Conservation (phyloP, 2,329 filamentous ascomycete genomes). For the Talaromyces sp. region DNA sequence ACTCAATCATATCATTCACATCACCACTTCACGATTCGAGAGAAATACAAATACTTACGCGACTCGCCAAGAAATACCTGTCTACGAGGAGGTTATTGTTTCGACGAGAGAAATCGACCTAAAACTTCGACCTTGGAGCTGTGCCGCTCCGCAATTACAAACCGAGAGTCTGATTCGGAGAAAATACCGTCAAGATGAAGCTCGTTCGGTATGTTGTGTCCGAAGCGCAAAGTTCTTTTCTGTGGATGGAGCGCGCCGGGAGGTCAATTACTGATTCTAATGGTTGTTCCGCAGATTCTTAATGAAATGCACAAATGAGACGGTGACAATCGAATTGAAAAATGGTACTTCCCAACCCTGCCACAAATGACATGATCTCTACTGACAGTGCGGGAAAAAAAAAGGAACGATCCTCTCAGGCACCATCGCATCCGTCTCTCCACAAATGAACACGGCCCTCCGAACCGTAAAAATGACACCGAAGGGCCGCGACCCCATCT, state of each 20-base stretch:
- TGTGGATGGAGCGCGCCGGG: neutral
- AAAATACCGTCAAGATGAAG: slow-evolving; percentile 54
- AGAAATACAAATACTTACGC: neutral
- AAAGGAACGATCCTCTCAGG: slow-evolving; percentile 91
- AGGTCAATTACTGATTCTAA: slow-evolving; percentile 15
- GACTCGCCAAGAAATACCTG: too few species aligned
- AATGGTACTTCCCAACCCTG: slow-evolving; percentile 64
- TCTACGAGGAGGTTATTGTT: neutral
- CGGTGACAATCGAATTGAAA: slow-evolving; percentile 96
- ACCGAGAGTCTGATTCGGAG: neutral
- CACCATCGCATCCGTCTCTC: slow-evolving; percentile 93
- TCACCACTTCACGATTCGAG: neutral
- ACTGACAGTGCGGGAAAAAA: neutral
- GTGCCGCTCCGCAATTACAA: neutral
- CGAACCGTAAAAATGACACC: slow-evolving; percentile 96
- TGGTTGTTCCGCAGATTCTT: slow-evolving; percentile 65
- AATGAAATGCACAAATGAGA: slow-evolving; percentile 99
- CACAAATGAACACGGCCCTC: slow-evolving; percentile 97
- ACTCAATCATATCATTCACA: neutral
- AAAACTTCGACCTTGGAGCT: slow-evolving; percentile 5
- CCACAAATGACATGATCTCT: neutral
- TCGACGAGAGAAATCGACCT: neutral
- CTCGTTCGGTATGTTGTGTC: slow-evolving; percentile 76
- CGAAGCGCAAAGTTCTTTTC: neutral
- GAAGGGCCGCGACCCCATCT: slow-evolving; percentile 79